These are phyloP conservation scores for Knufia fluminis DNA, from an alignment of 2,329 filamentous ascomycete genomes.

Conservation along the genomic window DNA sequence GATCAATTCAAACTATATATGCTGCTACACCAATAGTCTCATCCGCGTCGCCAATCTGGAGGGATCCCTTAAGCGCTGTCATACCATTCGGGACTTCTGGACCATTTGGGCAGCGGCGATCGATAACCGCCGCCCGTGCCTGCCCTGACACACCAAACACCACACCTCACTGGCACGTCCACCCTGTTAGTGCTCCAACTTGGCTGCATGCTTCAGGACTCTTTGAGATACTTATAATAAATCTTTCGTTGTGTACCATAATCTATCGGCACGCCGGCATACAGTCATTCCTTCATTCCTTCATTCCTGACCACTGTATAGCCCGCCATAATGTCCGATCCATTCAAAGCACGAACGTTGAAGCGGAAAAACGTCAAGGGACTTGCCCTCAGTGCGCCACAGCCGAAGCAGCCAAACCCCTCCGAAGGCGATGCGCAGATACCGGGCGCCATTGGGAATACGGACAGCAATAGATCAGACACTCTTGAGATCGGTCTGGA, in stretches of 20 bases:
- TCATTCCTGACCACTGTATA: slow-evolving; percentile 15
- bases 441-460: slow-evolving; percentile 50
- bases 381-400: slow-evolving; percentile 71
- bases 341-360: slow-evolving; percentile 65
- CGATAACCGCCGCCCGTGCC: slow-evolving; percentile 3
- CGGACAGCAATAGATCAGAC: slow-evolving; percentile 52
- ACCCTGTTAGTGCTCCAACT: not conserved
- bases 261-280: not conserved
- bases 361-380: slow-evolving; percentile 99
- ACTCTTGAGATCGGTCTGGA: slow-evolving; percentile 93
- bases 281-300: slow-evolving; percentile 5
- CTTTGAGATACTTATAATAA: not conserved
- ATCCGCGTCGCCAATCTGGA: slow-evolving; percentile 7
- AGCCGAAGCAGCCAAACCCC: slow-evolving; percentile 61
- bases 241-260: not conserved
- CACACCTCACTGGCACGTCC: too few species aligned
- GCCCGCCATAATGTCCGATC: slow-evolving; percentile 43
- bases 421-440: slow-evolving; percentile 61
- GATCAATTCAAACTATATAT: not conserved
- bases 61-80: slow-evolving; percentile 2
- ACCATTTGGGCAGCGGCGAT: slow-evolving; percentile 8
- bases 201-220: not conserved
- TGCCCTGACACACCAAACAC: too few species aligned
- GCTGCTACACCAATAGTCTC: slow-evolving; percentile 7
- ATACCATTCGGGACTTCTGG: slow-evolving; percentile 5